phyloP scores from a whole-genome alignment of 371 early-diverging fungal species.

The Mucor plumbeus region DNA sequence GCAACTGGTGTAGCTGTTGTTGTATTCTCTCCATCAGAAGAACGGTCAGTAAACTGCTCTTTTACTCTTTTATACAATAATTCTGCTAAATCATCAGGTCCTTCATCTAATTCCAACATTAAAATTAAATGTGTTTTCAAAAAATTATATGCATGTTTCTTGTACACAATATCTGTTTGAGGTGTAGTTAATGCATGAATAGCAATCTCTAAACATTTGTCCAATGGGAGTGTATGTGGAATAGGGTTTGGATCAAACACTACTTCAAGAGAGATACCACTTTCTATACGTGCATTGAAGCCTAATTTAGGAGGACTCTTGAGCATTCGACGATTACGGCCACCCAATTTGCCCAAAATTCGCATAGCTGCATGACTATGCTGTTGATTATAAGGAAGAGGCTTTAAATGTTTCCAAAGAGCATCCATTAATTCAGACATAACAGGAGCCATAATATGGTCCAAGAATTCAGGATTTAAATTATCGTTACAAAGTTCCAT shows the following conservation, averaged over 20 bases:
- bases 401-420: conserved; percentile 90
- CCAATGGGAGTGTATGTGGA: conserved; percentile 60
- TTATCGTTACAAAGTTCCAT: conserved; percentile 99
- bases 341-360: conserved; percentile 97
- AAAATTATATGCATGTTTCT: conserved; percentile 75
- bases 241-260: conserved; percentile 63
- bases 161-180: conserved; percentile 55
- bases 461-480: conserved; percentile 94
- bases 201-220: conserved; percentile 58
- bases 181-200: conserved; percentile 64
- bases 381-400: conserved; percentile 79
- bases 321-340: conserved; percentile 82
- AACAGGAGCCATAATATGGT: conserved; percentile 94
- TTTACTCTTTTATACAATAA: conserved; percentile 50
- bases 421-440: conserved; percentile 92
- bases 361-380: conserved; percentile 90
- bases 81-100: conserved; percentile 54
- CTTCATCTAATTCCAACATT: conserved; percentile 74
- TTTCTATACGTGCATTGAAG: conserved; percentile 55
- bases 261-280: conserved; percentile 69
- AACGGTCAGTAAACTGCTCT: conserved; percentile 28
- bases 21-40: background rate
- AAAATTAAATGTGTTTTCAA: conserved; percentile 71
- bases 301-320: conserved; percentile 69
- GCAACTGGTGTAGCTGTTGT: background rate